These are phyloP conservation scores for Pleurotus salmoneostramineus DNA, from an alignment of 768 basidiomycete species.

Conservation along the genomic window DNA sequence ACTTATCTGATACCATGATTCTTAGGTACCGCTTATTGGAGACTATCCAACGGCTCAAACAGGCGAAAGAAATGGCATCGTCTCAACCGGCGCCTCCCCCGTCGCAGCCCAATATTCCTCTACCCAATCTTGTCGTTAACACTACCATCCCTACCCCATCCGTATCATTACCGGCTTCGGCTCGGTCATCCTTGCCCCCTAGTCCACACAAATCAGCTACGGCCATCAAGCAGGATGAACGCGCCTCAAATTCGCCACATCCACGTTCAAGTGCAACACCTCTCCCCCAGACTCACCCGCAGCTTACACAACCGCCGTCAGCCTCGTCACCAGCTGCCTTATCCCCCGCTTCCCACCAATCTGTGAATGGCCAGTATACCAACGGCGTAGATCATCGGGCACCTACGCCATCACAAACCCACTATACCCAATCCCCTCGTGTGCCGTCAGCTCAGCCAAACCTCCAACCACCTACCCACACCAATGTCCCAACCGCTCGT, in stretches of 20 bases:
- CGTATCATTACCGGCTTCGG: not conserved
- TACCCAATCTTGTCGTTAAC: slow-evolving; percentile 1
- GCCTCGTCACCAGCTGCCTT: slow-evolving; percentile 11
- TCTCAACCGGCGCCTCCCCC: slow-evolving; percentile 12
- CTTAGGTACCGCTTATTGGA: slow-evolving; percentile 60
- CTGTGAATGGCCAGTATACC: not conserved
- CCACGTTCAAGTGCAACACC: slow-evolving; percentile 12
- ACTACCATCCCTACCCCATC: not conserved
- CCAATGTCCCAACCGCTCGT: too few species aligned
- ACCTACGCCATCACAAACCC: slow-evolving; percentile 2
- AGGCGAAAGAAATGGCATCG: slow-evolving; percentile 4
- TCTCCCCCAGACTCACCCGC: slow-evolving; percentile 5
- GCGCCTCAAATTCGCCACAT: slow-evolving; percentile 4
- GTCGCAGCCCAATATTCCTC: slow-evolving; percentile 6
- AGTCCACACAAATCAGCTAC: not conserved
- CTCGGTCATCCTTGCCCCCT: not conserved
- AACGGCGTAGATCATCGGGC: not conserved
- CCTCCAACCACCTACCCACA: slow-evolving; percentile 2
- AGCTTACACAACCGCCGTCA: not conserved
- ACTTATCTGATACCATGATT: not conserved
- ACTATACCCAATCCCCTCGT: slow-evolving; percentile 3
- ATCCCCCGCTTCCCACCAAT: slow-evolving; percentile 1
- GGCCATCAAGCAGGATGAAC: slow-evolving; percentile 2
- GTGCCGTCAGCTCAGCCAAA: not conserved
- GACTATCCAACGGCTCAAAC: slow-evolving; percentile 24